Evolutionary conservation across 768 basidiomycete genomes (phyloP).

Genomic region (Terana coerulea): DNA sequence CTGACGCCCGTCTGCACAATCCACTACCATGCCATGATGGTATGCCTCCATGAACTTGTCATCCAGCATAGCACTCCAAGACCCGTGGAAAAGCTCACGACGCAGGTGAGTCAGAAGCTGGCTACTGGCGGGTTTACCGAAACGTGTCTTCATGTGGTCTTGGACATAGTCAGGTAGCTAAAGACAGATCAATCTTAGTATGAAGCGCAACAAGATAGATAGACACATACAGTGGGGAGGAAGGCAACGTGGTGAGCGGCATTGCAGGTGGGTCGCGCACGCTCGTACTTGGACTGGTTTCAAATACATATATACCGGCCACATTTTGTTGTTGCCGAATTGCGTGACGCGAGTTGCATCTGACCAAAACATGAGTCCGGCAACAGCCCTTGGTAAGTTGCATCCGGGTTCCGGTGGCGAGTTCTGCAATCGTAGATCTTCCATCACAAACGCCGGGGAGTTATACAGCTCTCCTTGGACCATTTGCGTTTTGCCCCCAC

Average conservation of each 20-base stretch:
- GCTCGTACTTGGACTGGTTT: conserved; percentile 20
- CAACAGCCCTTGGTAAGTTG: no score
- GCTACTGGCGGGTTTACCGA: background rate
- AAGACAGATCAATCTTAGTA: background rate
- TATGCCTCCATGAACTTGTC: conserved; percentile 21
- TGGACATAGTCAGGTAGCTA: conserved; percentile 16
- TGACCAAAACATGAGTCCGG: conserved; percentile 16
- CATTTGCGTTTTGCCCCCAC: no score
- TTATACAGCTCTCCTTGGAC: no score
- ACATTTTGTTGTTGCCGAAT: conserved; percentile 20
- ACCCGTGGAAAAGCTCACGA: conserved; percentile 27
- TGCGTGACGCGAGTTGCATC: conserved; percentile 21
- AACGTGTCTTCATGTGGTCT: conserved; percentile 8
- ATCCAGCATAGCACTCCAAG: conserved; percentile 22
- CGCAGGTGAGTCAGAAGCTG: background rate
- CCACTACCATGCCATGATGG: conserved; percentile 21
- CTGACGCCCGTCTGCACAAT: conserved; percentile 23
- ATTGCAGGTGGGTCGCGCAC: conserved; percentile 10
- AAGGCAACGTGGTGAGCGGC: conserved; percentile 18
- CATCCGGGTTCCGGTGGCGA: no score
- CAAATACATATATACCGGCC: conserved; percentile 23
- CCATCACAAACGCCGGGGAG: no score
- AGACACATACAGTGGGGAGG: conserved; percentile 17
- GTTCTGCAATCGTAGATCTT: no score
- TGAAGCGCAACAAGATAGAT: background rate